Conservation (phyloP, 2,329 filamentous ascomycete genomes). For the Fusarium poae region DNA sequence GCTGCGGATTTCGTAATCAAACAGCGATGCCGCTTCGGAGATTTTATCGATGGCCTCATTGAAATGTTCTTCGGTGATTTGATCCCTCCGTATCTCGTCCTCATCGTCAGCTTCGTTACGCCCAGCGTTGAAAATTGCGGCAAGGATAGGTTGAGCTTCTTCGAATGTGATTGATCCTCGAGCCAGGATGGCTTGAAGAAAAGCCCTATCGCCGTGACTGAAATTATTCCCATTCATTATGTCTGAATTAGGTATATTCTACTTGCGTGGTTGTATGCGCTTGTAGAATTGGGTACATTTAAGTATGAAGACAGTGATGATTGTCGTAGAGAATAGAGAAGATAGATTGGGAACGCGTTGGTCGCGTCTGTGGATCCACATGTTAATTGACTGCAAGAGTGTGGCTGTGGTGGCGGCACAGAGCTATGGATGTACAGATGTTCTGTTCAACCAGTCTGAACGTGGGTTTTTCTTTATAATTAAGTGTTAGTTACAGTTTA, state of each 20-base stretch:
- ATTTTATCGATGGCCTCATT: constrained; percentile 76
- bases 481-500: not conserved
- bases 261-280: not conserved
- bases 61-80: constrained; percentile 78
- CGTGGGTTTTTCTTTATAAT: not conserved
- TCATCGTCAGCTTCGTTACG: constrained; percentile 43
- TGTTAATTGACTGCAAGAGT: constrained; percentile 31
- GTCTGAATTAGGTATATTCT: constrained; percentile 48
- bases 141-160: constrained; percentile 79
- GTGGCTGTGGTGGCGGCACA: constrained; percentile 16
- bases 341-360: constrained; percentile 29
- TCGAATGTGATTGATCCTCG: constrained; percentile 81
- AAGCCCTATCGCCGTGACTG: constrained; percentile 81
- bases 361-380: constrained; percentile 33
- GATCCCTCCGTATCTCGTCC: constrained; percentile 63
- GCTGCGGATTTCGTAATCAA: constrained; percentile 89
- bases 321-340: constrained; percentile 11
- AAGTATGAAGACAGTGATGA: not conserved
- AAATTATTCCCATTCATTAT: constrained; percentile 55
- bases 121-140: constrained; percentile 76
- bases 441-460: not conserved
- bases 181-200: constrained; percentile 89
- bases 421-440: not conserved
- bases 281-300: not conserved
- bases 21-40: constrained; percentile 78